Percentiles rank a stretch among this genome's conserved stretches.
Evolutionary conservation across 2,329 filamentous ascomycete genomes (phyloP).

Genomic region (Thelonectria discophora): DNA sequence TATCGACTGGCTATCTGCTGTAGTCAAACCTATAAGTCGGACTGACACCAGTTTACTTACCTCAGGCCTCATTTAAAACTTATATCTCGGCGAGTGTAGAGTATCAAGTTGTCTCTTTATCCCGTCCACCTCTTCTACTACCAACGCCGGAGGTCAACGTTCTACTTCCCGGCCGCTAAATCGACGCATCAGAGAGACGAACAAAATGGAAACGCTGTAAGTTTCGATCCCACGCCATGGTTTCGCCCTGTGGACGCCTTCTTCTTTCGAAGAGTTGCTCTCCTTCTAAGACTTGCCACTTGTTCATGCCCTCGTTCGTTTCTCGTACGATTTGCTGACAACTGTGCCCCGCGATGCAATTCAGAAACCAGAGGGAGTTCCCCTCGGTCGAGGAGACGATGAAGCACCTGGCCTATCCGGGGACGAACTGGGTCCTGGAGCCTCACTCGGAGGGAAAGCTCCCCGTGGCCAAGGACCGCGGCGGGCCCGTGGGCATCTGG

Average conservation of each 20-base stretch:
- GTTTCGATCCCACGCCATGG: slow-evolving; percentile 4
- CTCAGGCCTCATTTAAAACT: no score
- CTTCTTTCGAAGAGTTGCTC: neutral
- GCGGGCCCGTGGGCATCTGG: slow-evolving; percentile 78
- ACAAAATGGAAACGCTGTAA: slow-evolving; percentile 17
- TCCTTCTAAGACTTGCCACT: neutral
- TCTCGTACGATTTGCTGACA: neutral
- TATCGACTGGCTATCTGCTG: neutral
- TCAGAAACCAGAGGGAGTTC: slow-evolving; percentile 33
- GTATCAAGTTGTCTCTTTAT: no score
- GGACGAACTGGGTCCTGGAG: slow-evolving; percentile 74
- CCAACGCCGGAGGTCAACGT: neutral
- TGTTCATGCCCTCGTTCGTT: neutral
- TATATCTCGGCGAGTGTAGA: no score
- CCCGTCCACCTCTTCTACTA: no score
- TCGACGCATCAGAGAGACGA: slow-evolving; percentile 8
- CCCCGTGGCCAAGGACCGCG: slow-evolving; percentile 72
- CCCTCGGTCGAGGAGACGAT: slow-evolving; percentile 66
- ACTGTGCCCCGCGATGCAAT: slow-evolving; percentile 6
- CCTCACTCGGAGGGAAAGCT: slow-evolving; percentile 69
- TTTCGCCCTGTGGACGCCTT: neutral
- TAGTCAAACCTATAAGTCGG: neutral
- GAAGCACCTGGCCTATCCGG: slow-evolving; percentile 71
- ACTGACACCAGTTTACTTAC: no score
- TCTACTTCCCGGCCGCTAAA: slow-evolving; percentile 4